A percentile compares a stretch with the other conserved stretches of the same genome.
These are phyloP conservation scores for Aethionema arabicum DNA, from an alignment of 345 rosid species.

Conservation along the genomic window DNA sequence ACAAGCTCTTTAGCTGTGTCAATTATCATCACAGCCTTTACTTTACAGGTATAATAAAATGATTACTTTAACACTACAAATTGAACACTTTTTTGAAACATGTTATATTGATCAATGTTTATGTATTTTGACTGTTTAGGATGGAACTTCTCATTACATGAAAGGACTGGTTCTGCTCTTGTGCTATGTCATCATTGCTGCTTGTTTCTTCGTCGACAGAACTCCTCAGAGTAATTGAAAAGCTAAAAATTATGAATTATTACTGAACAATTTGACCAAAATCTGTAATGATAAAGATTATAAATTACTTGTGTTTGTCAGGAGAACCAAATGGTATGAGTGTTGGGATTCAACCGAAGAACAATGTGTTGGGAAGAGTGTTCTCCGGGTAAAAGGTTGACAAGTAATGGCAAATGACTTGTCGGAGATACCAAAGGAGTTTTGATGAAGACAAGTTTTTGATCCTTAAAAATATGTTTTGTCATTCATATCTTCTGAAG, in stretches of 20 bases:
- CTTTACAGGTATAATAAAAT: slow-evolving; percentile 66
- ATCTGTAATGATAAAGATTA: not conserved
- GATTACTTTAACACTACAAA: not conserved
- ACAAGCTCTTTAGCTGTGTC: slow-evolving; percentile 76
- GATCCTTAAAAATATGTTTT: no score
- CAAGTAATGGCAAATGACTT: slow-evolving; percentile 1
- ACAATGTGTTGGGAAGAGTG: slow-evolving; percentile 6
- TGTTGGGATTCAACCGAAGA: slow-evolving; percentile 17
- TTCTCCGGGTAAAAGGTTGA: slow-evolving; percentile 13
- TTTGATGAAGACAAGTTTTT: no score
- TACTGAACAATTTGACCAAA: not conserved
- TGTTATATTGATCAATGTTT: not conserved
- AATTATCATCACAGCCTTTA: slow-evolving; percentile 64
- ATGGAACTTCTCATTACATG: slow-evolving; percentile 91
- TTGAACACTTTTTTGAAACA: no score
- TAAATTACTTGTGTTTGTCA: slow-evolving; percentile 1
- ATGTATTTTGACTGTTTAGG: slow-evolving; percentile 42
- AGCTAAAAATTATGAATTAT: not conserved
- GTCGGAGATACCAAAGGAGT: not conserved
- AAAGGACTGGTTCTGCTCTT: slow-evolving; percentile 71
- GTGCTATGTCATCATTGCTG: slow-evolving; percentile 69
- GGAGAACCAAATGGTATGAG: slow-evolving; percentile 16
- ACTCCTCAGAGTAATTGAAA: slow-evolving; percentile 39
- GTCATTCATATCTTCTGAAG: no score
- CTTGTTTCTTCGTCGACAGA: slow-evolving; percentile 67